Percentiles rank a stretch among this genome's conserved stretches.
Evolutionary conservation across 768 basidiomycete species (phyloP).

Genomic region (Mycena galericulata): DNA sequence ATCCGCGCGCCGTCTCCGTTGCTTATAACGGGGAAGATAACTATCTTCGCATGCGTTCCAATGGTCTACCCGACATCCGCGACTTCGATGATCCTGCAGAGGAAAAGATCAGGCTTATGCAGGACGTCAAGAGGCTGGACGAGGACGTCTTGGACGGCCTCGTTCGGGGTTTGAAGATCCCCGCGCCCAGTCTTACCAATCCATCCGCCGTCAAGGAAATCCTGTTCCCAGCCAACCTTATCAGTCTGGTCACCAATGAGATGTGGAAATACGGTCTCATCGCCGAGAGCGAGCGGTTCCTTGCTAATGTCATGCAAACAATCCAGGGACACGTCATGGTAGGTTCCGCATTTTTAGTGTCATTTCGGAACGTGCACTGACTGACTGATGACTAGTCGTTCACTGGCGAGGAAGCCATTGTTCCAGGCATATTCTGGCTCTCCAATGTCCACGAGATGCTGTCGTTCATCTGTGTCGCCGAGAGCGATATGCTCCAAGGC

Average conservation of each 20-base stretch:
- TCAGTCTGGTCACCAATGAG: slow-evolving; percentile 98
- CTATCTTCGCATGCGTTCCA: slow-evolving; percentile 70
- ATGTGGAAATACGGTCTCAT: slow-evolving; percentile 99
- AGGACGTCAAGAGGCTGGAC: slow-evolving; percentile 89
- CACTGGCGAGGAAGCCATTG: slow-evolving; percentile 92
- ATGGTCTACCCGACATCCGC: slow-evolving; percentile 78
- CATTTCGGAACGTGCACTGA: slow-evolving; percentile 22
- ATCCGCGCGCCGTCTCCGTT: slow-evolving; percentile 89
- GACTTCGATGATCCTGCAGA: slow-evolving; percentile 91
- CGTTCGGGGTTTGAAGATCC: slow-evolving; percentile 92
- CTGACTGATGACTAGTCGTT: slow-evolving; percentile 69
- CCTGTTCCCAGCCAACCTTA: slow-evolving; percentile 98
- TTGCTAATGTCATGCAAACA: slow-evolving; percentile 98
- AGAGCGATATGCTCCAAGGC: slow-evolving; percentile 97
- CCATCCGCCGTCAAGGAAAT: slow-evolving; percentile 97
- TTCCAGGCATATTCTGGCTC: slow-evolving; percentile 99
- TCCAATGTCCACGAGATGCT: slow-evolving; percentile 99
- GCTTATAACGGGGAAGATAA: slow-evolving; percentile 89
- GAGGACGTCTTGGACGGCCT: slow-evolving; percentile 94
- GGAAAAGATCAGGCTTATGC: slow-evolving; percentile 94
- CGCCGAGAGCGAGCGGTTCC: slow-evolving; percentile 95
- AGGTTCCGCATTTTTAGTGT: slow-evolving; percentile 47
- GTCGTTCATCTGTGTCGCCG: slow-evolving; percentile 99
- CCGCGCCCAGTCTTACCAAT: slow-evolving; percentile 88
- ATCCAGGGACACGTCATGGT: slow-evolving; percentile 99